Conservation (phyloP, 495 filamentous ascomycete species). For the Penicillium manginii region DNA sequence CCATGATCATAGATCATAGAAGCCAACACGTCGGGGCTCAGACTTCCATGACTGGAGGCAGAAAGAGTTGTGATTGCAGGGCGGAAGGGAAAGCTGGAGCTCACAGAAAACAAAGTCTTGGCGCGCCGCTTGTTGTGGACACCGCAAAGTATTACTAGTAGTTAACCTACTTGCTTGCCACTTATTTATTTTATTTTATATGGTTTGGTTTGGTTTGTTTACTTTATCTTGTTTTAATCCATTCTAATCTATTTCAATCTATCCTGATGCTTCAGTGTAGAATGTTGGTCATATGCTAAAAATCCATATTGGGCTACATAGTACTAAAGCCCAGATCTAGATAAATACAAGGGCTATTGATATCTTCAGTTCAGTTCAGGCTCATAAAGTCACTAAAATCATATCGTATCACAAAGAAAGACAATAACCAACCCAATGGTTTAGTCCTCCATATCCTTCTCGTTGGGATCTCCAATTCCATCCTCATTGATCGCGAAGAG, state of each 20-base stretch:
- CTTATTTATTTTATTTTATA: too few relatives aligned
- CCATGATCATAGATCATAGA: conserved; percentile 40
- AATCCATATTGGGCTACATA: not conserved
- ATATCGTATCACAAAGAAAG: conserved; percentile 16
- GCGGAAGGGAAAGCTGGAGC: conserved; percentile 47
- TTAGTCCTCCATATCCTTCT: conserved; percentile 86
- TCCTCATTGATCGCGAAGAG: conserved; percentile 97
- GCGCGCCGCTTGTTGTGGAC: conserved; percentile 24
- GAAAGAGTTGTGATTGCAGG: conserved; percentile 24
- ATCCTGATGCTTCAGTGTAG: too few relatives aligned
- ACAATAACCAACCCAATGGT: not conserved
- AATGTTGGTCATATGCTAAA: not conserved
- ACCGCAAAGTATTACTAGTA: not conserved
- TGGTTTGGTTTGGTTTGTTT: too few relatives aligned
- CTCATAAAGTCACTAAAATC: conserved; percentile 41
- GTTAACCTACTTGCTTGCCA: not conserved
- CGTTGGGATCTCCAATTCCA: conserved; percentile 92
- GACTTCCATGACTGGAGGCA: conserved; percentile 42
- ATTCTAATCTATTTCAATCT: too few relatives aligned
- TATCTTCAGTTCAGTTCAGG: conserved; percentile 17
- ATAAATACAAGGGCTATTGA: conserved; percentile 11
- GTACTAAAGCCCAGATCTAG: not conserved
- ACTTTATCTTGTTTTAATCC: too few relatives aligned
- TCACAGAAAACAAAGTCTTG: conserved; percentile 54
- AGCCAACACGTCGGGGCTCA: conserved; percentile 31